phyloP scores from a whole-genome alignment of 106 monocot species.

The Posidonia australis region DNA sequence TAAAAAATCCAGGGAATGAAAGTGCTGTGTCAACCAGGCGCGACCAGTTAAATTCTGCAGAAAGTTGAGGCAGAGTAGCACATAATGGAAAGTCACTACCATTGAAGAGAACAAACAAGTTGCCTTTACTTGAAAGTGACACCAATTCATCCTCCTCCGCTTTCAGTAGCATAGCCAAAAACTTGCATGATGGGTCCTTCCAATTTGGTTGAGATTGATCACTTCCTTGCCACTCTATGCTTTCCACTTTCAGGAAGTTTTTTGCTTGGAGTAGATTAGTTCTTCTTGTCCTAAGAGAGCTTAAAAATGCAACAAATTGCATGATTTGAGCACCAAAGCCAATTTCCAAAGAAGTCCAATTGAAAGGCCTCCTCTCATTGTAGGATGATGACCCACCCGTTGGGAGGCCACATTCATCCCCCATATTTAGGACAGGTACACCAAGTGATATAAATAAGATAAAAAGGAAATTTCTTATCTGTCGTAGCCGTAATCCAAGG shows the following conservation, averaged over 20 bases:
- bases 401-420: slow-evolving; percentile 71
- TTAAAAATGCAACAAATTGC: slow-evolving; percentile 56
- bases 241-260: slow-evolving; percentile 52
- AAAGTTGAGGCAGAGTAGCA: slow-evolving; percentile 36
- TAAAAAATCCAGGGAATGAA: slow-evolving; percentile 66
- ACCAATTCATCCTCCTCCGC: slow-evolving; percentile 22
- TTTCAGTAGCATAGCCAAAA: slow-evolving; percentile 60
- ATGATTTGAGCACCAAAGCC: slow-evolving; percentile 44
- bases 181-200: slow-evolving; percentile 68
- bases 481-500: slow-evolving; percentile 53
- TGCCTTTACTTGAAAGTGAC: slow-evolving; percentile 22
- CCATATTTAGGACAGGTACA: slow-evolving; percentile 84
- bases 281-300: slow-evolving; percentile 49
- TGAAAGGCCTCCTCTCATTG: slow-evolving; percentile 29
- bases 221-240: slow-evolving; percentile 62
- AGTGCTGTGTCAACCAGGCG: slow-evolving; percentile 66
- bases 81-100: slow-evolving; percentile 19
- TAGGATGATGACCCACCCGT: slow-evolving; percentile 41
- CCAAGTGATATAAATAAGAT: slow-evolving; percentile 77
- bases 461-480: slow-evolving; percentile 79
- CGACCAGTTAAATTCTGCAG: slow-evolving; percentile 41
- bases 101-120: slow-evolving; percentile 72
- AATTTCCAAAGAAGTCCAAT: slow-evolving; percentile 43
- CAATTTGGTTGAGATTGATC: slow-evolving; percentile 62
- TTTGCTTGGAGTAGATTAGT: slow-evolving; percentile 59